Evolutionary conservation across 495 filamentous ascomycete genomes (phyloP), one percentile per base, ranked within the genome.

Genomic region (Hypoxylon intermedium): DNA sequence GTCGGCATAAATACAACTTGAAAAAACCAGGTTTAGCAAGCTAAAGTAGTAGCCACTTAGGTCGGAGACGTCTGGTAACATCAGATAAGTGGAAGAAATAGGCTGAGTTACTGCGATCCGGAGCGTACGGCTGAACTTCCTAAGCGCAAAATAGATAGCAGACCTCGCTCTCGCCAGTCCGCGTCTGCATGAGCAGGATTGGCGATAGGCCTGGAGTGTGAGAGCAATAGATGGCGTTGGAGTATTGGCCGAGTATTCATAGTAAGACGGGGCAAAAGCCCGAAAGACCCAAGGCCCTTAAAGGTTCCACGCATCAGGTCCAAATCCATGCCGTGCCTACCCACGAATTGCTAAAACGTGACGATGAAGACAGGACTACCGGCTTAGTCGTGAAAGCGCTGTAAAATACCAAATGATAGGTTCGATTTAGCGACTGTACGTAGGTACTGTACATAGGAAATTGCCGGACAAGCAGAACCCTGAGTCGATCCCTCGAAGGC

Each of bases 81-180:
- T n/a, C n/a, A n/a, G n/a, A n/a, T 42, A 16, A 13, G 26, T 45
- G 43, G 38, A 58, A 65, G 44, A 53, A 59, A 65, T 58, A 65
- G 61, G 61, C 61, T 65, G 61, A 55, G 58, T 26, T 59, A 53
- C 13, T 52, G 43, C 58, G 53, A 57, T 63, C 26, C 48, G 60
- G 43, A 43, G 42, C 42, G 20, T 50, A 50, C 37, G 49, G 49
- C 43, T 58, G 60, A 54, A 16, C 28, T 58, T 58, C 60, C 42
- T 40, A 53, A 44, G 36, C 43, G 49, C 44, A 43, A 42, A 51
- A 49, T 64, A 64, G 60, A 50, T 60, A 49, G 33, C 12, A 55
- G 56, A 24, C 26, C 38, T 51, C 34, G 33, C 57, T 56, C 49
- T 65, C 49, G 61, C 61, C 50, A 65, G 13, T 11, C 15, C 21